Conservation (phyloP, 352 stramenopile genomes). For the Pythium dissotocum region DNA sequence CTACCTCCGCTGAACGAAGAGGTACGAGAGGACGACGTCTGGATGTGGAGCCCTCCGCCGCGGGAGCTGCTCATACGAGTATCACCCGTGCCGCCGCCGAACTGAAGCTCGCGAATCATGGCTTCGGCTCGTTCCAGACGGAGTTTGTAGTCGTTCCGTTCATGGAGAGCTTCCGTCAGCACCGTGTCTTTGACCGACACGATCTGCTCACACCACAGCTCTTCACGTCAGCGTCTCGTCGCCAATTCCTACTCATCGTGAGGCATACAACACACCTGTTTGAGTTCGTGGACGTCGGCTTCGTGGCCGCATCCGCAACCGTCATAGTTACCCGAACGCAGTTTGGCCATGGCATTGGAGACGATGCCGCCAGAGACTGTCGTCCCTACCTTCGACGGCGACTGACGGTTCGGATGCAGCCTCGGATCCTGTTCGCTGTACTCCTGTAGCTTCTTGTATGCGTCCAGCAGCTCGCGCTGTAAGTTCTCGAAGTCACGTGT, state of each 20-base stretch:
- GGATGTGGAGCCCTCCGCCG: constrained; percentile 14
- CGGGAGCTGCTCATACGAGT: constrained; percentile 3
- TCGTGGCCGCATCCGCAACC: constrained; percentile 33
- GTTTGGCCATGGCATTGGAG: constrained; percentile 32
- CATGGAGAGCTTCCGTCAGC: constrained; percentile 52
- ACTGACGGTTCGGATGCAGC: constrained; percentile 11
- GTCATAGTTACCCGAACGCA: constrained; percentile 15
- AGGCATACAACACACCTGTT: constrained; percentile 24
- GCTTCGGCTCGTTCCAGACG: constrained; percentile 46
- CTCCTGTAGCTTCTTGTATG: constrained; percentile 59
- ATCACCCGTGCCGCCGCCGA: constrained; percentile 29
- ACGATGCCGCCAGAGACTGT: constrained; percentile 26
- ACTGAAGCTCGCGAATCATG: constrained; percentile 40
- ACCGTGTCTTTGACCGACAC: constrained; percentile 58
- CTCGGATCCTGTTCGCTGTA: constrained; percentile 31
- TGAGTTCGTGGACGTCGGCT: constrained; percentile 35
- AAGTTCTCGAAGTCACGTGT: constrained; percentile 57
- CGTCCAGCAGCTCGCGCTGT: constrained; percentile 48
- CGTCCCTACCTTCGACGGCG: constrained; percentile 26
- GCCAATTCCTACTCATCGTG: no score
- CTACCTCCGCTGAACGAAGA: constrained; percentile 19
- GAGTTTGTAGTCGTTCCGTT: constrained; percentile 56
- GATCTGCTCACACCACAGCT: constrained; percentile 24
- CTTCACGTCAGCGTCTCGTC: neutral
- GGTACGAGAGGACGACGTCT: constrained; percentile 19